phyloP scores from a whole-genome alignment of 108 stramenopile species.

The Aurantiochytrium sp. region DNA sequence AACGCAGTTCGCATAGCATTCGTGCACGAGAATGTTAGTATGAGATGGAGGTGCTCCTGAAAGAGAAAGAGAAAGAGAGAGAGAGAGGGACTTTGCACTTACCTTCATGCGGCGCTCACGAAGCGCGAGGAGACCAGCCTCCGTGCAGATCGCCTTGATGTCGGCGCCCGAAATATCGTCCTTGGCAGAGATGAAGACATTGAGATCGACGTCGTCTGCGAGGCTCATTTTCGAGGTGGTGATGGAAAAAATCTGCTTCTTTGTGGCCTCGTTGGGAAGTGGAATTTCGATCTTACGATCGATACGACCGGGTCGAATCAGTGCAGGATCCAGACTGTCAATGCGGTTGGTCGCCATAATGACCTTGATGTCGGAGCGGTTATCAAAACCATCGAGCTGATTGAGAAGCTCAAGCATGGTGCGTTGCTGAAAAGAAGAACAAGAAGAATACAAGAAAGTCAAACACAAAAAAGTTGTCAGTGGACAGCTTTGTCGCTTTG shows the following conservation, averaged over 20 bases:
- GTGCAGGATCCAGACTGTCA: slow-evolving; percentile 92
- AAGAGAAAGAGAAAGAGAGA: no score
- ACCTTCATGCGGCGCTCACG: slow-evolving; percentile 98
- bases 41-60: no score
- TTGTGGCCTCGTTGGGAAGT: slow-evolving; percentile 91
- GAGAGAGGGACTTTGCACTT: slow-evolving; percentile 59
- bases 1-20: no score
- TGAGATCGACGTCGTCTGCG: slow-evolving; percentile 90
- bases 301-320: slow-evolving; percentile 96
- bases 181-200: slow-evolving; percentile 92
- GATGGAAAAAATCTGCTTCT: slow-evolving; percentile 95
- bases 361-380: slow-evolving; percentile 95
- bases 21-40: no score
- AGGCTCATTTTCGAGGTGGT: slow-evolving; percentile 88
- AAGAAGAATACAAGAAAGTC: not conserved
- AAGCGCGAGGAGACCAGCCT: slow-evolving; percentile 95
- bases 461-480: not conserved
- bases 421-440: slow-evolving; percentile 56
- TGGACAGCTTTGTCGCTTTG: no score
- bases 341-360: slow-evolving; percentile 99
- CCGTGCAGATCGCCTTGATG: slow-evolving; percentile 97
- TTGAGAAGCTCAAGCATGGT: slow-evolving; percentile 98
- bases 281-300: slow-evolving; percentile 99
- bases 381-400: slow-evolving; percentile 98
- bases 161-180: slow-evolving; percentile 97